Base-by-base conservation (phyloP, 2,329 filamentous ascomycete species). In the Coniochaeta sp. region DNA sequence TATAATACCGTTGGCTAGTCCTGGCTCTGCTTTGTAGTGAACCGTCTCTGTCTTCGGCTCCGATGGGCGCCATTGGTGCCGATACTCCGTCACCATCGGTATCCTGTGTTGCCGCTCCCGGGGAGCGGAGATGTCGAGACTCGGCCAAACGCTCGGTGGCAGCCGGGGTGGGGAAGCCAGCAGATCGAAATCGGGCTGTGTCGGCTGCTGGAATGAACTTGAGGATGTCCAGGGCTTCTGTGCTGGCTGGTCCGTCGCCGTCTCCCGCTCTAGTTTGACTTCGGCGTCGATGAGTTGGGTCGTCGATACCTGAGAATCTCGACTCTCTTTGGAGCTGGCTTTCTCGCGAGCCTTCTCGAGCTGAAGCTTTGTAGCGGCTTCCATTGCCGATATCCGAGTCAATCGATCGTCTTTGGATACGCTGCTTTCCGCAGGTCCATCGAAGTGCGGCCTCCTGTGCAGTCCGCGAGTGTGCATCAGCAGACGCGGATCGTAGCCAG, bases 401-500 rank as follows among this genome's bases (percentile, higher is more conserved):
- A 59, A 54, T 61, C 14, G 52, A 28, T 40, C 55, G 47, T 52
- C 47, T 52, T 52, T 31, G 31, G 57, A 60, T 22, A 47, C 26
- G 12, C 24, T 61, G 31, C 54, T 60, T 59, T 62, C 64, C 58
- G 44, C 28, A 17, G 50, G 61, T 57, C 59, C 65, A 62, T 61
- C 66, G 62, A 56, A 64, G 62, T 28, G 36, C 47, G 40, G 26
- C 24, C 33, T 31, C 43, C 61, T 58, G 59, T 38, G 63, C 61
- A 17, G 67, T 17, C 24, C 33, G 60, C 43, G 44, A 50, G 44
- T 31, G 33, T 38, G 43, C 47, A 60, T 58, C 59, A 44, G 63
- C 60, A 16, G 67, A 60, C 55, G 64, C 59, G 8, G 66, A 59
- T 62, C 67, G 68, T 73, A 64, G 79, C 83, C 83, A 85, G 74